Percentiles rank a stretch among this genome's conserved stretches.
phyloP scores from a whole-genome alignment of 768 basidiomycete genomes.

The Agrocybe chaxingu region DNA sequence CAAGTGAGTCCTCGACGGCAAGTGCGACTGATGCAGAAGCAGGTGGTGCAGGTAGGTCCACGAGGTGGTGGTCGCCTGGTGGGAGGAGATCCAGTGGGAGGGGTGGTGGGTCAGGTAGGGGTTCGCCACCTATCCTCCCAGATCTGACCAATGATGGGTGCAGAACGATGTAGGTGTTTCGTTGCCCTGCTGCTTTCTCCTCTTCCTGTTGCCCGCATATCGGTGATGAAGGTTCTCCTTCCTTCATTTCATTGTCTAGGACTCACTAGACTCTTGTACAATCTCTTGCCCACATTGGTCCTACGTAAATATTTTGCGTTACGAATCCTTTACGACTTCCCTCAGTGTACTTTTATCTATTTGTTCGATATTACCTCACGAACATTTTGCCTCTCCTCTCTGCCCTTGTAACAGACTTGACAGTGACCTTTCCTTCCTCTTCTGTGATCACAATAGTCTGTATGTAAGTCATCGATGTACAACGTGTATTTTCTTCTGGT shows the following conservation, averaged over 20 bases:
- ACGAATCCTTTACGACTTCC: neutral
- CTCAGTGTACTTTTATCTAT: no score
- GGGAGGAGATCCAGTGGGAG: slow-evolving; percentile 32
- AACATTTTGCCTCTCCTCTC: no score
- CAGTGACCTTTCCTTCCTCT: no score
- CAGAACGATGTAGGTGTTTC: slow-evolving; percentile 56
- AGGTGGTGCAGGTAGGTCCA: slow-evolving; percentile 18
- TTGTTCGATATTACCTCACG: no score
- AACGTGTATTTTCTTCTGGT: no score
- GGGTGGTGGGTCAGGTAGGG: slow-evolving; percentile 36
- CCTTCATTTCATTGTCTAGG: neutral
- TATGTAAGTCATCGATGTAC: no score
- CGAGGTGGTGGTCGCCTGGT: slow-evolving; percentile 58
- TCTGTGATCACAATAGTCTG: no score
- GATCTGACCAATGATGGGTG: slow-evolving; percentile 59
- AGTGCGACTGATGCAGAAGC: slow-evolving; percentile 26
- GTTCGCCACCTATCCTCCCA: slow-evolving; percentile 44
- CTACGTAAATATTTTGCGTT: neutral
- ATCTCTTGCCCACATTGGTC: slow-evolving; percentile 2
- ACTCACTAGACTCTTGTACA: neutral
- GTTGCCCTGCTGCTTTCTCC: slow-evolving; percentile 17
- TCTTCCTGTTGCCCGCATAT: neutral
- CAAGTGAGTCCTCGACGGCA: slow-evolving; percentile 30
- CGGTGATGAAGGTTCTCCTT: neutral
- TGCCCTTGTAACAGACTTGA: no score